Conservation (phyloP, 768 basidiomycete species). For the Phallus indusiatus region DNA sequence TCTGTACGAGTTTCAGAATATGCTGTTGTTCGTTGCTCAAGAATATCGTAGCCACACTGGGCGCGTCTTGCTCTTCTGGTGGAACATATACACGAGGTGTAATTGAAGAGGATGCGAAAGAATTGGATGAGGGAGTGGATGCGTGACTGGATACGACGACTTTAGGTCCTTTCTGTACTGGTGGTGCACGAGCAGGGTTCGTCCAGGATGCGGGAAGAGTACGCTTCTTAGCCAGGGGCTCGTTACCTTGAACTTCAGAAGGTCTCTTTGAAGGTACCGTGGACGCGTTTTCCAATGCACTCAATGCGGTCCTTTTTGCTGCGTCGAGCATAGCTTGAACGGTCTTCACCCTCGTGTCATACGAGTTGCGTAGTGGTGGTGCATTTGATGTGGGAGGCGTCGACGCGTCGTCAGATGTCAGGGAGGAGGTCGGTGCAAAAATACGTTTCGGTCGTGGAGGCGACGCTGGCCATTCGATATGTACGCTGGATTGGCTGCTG, state of each 20-base stretch:
- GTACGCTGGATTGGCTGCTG: constrained; percentile 20
- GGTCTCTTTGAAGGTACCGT: constrained; percentile 29
- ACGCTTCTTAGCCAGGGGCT: constrained; percentile 14
- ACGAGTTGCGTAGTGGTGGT: constrained; percentile 12
- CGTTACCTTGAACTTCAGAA: constrained; percentile 4
- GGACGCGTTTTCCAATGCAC: constrained; percentile 19
- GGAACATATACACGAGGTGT: constrained; percentile 19
- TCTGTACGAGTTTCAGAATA: constrained; percentile 69
- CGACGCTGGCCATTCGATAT: constrained; percentile 37
- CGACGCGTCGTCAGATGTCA: constrained; percentile 12
- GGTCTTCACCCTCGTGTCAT: constrained; percentile 38
- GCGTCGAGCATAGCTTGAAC: constrained; percentile 49
- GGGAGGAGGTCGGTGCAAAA: constrained; percentile 3
- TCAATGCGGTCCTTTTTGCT: constrained; percentile 10
- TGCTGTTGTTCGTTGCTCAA: constrained; percentile 82
- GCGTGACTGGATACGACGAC: constrained; percentile 5
- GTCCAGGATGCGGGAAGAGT: constrained; percentile 17
- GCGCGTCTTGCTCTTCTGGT: constrained; percentile 14
- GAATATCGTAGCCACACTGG: constrained; percentile 34
- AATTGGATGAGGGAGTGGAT: neutral
- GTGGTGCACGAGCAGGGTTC: constrained; percentile 17
- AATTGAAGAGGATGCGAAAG: constrained; percentile 9
- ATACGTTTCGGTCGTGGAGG: constrained; percentile 11
- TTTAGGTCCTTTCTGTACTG: neutral
- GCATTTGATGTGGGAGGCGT: neutral